These are phyloP conservation scores for Hypoxylon fuscum DNA, from an alignment of 495 filamentous ascomycete species.

Conservation along the genomic window DNA sequence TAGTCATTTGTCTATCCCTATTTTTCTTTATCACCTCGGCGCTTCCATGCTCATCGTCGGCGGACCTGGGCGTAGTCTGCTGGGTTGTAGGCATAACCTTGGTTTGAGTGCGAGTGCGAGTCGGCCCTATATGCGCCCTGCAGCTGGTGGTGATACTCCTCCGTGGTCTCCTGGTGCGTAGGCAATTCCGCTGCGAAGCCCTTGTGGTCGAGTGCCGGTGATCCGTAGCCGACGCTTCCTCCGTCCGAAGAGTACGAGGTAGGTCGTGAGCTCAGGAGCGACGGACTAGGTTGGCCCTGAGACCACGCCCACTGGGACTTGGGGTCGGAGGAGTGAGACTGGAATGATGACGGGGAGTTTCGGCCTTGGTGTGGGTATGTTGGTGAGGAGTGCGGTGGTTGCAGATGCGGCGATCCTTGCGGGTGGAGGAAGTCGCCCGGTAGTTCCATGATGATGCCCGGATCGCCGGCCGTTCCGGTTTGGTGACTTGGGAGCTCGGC, in stretches of 20 bases:
- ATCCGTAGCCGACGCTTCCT: conserved; percentile 40
- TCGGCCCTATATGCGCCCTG: conserved; percentile 30
- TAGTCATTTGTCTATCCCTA: conserved; percentile 1
- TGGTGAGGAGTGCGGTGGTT: conserved; percentile 33
- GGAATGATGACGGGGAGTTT: conserved; percentile 44
- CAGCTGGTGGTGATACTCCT: conserved; percentile 47
- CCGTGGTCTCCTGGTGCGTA: conserved; percentile 50
- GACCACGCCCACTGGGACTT: conserved; percentile 38
- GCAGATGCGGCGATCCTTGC: conserved; percentile 35
- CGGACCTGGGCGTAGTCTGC: conserved; percentile 51
- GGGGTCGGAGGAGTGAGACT: conserved; percentile 43
- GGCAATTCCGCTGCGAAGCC: conserved; percentile 46
- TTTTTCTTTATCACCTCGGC: not conserved
- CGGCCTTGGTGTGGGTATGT: conserved; percentile 32
- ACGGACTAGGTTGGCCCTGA: conserved; percentile 45
- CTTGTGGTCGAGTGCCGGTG: conserved; percentile 49
- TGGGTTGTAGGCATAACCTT: conserved; percentile 52
- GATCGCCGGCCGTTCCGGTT: conserved; percentile 10
- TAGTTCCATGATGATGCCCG: conserved; percentile 52
- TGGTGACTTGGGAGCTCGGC: conserved; percentile 27
- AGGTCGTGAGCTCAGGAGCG: conserved; percentile 43
- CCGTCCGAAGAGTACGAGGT: conserved; percentile 44
- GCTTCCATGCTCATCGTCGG: conserved; percentile 10
- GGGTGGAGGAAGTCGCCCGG: conserved; percentile 56
- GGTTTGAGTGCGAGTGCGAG: conserved; percentile 25